These are phyloP conservation scores for Cronartium quercuum DNA, from an alignment of 1,284 basidiomycete genomes.

Conservation along the genomic window DNA sequence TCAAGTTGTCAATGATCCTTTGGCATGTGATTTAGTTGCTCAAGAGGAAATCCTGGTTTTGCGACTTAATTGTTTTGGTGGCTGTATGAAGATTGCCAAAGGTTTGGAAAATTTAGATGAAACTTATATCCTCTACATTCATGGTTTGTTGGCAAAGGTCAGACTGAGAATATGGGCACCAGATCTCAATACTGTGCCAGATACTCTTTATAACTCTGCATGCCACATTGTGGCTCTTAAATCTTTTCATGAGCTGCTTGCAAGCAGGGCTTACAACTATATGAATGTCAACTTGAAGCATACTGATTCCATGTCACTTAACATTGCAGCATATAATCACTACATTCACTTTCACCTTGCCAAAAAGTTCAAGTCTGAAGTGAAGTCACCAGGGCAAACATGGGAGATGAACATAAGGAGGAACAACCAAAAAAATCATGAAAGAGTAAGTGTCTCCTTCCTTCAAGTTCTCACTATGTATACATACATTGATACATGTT, in stretches of 20 bases:
- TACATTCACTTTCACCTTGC: neutral
- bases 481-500: neutral
- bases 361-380: conserved; percentile 11
- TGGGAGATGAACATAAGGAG: neutral
- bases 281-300: conserved; percentile 2
- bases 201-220: conserved; percentile 19
- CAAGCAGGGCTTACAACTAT: neutral
- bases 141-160: neutral
- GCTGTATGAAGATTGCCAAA: neutral
- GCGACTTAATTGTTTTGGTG: neutral
- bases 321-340: conserved; percentile 6
- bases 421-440: neutral
- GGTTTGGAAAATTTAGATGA: conserved; percentile 8
- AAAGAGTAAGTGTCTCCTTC: neutral
- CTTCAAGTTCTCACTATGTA: neutral
- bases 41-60: neutral
- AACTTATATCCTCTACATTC: conserved; percentile 9
- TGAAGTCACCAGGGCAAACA: neutral
- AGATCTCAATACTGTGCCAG: neutral
- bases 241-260: neutral
- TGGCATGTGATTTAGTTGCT: neutral
- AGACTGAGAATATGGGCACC: conserved; percentile 10
- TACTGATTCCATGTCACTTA: neutral
- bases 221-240: conserved; percentile 5
- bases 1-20: neutral